Conservation (phyloP, 306 rosid species). For the Boehmeria nivea region DNA sequence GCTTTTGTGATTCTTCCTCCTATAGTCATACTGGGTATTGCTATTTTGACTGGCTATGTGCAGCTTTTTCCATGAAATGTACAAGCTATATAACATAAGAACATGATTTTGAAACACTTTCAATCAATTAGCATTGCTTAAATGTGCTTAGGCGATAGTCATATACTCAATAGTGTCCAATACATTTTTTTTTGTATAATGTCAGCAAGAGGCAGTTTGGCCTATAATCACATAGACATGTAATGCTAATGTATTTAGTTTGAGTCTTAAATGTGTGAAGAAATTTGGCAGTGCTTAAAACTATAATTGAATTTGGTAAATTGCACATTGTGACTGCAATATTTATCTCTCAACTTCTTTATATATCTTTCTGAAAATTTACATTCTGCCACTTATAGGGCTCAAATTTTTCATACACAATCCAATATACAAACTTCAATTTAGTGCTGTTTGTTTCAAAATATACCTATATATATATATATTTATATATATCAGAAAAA, state of each 20-base stretch:
- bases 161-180: neutral
- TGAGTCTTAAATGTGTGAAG: neutral
- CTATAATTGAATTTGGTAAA: no score
- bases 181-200: no score
- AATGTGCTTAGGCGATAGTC: neutral
- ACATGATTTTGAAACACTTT: no score
- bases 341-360: no score
- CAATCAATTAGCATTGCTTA: no score
- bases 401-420: neutral
- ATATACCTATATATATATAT: no score
- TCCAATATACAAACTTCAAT: conserved; percentile 14
- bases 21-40: conserved; percentile 76
- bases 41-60: conserved; percentile 82
- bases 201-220: no score
- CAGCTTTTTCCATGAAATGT: conserved; percentile 75
- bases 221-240: no score
- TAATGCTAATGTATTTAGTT: no score
- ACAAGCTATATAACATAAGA: no score
- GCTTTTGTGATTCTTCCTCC: conserved; percentile 94
- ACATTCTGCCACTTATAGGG: neutral
- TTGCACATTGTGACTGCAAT: no score
- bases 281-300: neutral
- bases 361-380: neutral
- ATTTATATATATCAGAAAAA: no score
- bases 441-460: conserved; percentile 1